Percentiles rank a stretch among this genome's conserved stretches.
phyloP scores from a whole-genome alignment of 2,329 filamentous ascomycete species.

The Pestalotiopsis sp. region DNA sequence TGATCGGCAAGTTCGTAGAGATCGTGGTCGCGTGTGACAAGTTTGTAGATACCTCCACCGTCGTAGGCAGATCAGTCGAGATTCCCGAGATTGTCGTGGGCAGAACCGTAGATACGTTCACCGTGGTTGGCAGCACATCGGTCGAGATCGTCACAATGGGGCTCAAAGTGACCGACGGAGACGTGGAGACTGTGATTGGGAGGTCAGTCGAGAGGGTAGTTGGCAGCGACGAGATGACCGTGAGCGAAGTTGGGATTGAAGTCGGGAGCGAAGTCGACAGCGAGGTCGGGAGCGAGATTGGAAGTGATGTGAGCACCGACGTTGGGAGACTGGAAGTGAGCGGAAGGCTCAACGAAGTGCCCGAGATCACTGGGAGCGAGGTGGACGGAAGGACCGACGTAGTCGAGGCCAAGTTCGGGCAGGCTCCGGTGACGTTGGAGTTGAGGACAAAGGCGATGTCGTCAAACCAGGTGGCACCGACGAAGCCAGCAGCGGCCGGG shows the following conservation, averaged over 20 bases:
- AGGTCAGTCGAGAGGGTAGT: background rate
- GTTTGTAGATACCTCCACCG: background rate
- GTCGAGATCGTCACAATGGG: background rate
- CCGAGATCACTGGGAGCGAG: background rate
- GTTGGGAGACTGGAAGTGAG: background rate
- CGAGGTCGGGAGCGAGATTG: background rate
- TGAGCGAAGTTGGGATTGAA: background rate
- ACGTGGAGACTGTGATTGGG: background rate
- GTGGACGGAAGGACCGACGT: background rate
- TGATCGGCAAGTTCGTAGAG: background rate
- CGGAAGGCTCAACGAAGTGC: background rate
- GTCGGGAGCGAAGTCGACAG: background rate
- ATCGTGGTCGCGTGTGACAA: background rate
- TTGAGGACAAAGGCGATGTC: background rate
- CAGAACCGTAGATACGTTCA: background rate
- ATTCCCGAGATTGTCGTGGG: background rate
- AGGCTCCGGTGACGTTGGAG: background rate
- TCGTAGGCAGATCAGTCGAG: background rate
- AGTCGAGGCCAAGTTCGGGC: background rate
- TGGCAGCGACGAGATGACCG: background rate
- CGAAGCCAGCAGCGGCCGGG: background rate
- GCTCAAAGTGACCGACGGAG: background rate
- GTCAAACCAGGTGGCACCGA: background rate
- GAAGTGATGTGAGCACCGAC: background rate
- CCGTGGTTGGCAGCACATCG: background rate